Percentiles rank a stretch among this genome's conserved stretches.
phyloP scores from a whole-genome alignment of 306 rosid species.

The Senna siamea region DNA sequence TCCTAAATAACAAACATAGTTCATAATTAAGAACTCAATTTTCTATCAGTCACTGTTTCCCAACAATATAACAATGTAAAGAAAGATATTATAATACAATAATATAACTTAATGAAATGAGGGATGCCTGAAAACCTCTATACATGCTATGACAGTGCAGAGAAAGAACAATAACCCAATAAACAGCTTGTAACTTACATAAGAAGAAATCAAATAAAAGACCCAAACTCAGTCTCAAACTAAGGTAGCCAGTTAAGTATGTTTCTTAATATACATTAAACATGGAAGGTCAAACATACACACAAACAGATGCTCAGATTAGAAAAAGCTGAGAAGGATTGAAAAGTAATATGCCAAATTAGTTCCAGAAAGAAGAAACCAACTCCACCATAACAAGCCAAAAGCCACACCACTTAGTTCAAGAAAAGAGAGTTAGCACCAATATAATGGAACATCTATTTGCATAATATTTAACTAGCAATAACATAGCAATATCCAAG shows the following conservation, averaged over 20 bases:
- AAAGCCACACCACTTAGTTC: background rate
- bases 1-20: conserved; percentile 5
- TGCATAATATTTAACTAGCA: background rate
- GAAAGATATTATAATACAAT: background rate
- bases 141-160: background rate
- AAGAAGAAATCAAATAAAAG: conserved; percentile 3
- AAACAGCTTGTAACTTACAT: conserved; percentile 9
- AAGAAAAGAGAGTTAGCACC: background rate
- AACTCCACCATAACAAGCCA: conserved; percentile 5
- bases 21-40: conserved; percentile 4
- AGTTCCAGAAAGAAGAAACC: conserved; percentile 11
- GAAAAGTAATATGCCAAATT: background rate
- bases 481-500: background rate
- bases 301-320: background rate
- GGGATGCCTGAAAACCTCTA: conserved; percentile 9
- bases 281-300: background rate
- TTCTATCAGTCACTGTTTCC: background rate
- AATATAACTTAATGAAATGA: background rate
- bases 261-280: conserved; percentile 22
- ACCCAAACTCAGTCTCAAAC: background rate
- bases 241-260: background rate
- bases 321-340: conserved; percentile 5
- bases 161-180: conserved; percentile 23
- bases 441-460: background rate
- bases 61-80: background rate